Evolutionary conservation across 495 filamentous ascomycete species (phyloP), one percentile per base, ranked within the genome.

Genomic region (Podospora pseudopauciseta): DNA sequence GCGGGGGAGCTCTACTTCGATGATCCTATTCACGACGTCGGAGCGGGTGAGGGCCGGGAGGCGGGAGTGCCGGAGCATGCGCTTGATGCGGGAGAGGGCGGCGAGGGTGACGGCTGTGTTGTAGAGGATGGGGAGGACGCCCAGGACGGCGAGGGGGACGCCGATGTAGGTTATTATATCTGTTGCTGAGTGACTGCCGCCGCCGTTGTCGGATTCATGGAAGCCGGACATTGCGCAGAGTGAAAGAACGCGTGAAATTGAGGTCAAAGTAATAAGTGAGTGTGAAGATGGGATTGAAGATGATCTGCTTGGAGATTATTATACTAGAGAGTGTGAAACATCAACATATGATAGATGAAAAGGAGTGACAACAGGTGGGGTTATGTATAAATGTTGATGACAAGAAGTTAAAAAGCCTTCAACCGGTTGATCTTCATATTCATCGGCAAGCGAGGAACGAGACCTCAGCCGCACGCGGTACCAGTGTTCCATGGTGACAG

Each of bases 81-180:
- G 81, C 71, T 82, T 83, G 73, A 90, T 85, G 34, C 83, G 83
- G 49, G 84, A 85, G 2, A 87, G 76, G 4, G 85, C 86, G 13
- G 83, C 74, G 39, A 88, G 79, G 4, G 82, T 86, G 18, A 76
- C 72, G 66, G 81, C 71, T 27, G 84, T 85, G 70, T 88, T 90
- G 77, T 88, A 89, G 20, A 90, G 78, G 65, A 89, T 90, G 0
- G 88, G 87, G 5, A 89, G 77, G n/a, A 89, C 86, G n/a, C 88
- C 88, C 9, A 90, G 78, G 7, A 90, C 87, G 3, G 86, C 88
- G 53, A 91, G 79, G 19, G 88, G 88, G 2, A 91, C 80, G 65
- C 87, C 87, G 70, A 89, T 85, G 73, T 86, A 80, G 0, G 81
- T 84, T 73, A 83, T 83, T 61, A 84, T 75, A 60, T 83, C 77